phyloP scores from a whole-genome alignment of 108 stramenopile species.

The Nitzschia sp. region DNA sequence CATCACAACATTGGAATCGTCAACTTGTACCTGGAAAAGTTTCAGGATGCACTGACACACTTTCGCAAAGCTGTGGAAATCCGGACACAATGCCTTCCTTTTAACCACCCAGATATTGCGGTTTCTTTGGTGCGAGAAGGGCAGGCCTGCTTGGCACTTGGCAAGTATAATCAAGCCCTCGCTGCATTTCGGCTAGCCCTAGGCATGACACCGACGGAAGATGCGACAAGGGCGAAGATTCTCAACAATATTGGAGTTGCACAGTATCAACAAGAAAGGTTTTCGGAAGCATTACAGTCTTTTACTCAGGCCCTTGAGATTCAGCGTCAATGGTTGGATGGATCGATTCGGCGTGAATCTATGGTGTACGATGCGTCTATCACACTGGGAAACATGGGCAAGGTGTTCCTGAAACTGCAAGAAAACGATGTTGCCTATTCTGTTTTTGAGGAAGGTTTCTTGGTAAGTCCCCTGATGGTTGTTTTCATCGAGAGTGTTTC shows the following conservation, averaged over 20 bases:
- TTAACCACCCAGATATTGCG: slow-evolving; percentile 40
- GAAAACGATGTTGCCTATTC: slow-evolving; percentile 34
- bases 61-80: slow-evolving; percentile 41
- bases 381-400: slow-evolving; percentile 57
- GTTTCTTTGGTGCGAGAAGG: slow-evolving; percentile 45
- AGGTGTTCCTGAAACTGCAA: slow-evolving; percentile 34
- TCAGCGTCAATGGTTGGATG: slow-evolving; percentile 49
- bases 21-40: slow-evolving; percentile 38
- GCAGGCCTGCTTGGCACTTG: slow-evolving; percentile 42
- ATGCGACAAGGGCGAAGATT: slow-evolving; percentile 43
- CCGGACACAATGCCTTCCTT: slow-evolving; percentile 32
- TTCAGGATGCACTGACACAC: slow-evolving; percentile 28
- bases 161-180: slow-evolving; percentile 27
- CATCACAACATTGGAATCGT: slow-evolving; percentile 59
- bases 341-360: slow-evolving; percentile 42
- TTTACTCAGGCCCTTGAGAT: slow-evolving; percentile 52
- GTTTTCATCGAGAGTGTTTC: not conserved
- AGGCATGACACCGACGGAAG: slow-evolving; percentile 18
- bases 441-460: slow-evolving; percentile 58
- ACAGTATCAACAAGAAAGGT: slow-evolving; percentile 37
- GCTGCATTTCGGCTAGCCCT: slow-evolving; percentile 33
- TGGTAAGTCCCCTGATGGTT: slow-evolving; percentile 24
- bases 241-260: slow-evolving; percentile 59
- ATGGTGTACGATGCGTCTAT: slow-evolving; percentile 51
- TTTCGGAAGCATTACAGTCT: slow-evolving; percentile 31